Percentiles rank a stretch among this genome's conserved stretches.
Evolutionary conservation across 2,329 filamentous ascomycete species (phyloP).

Genomic region (Cladophialophora yegresii): DNA sequence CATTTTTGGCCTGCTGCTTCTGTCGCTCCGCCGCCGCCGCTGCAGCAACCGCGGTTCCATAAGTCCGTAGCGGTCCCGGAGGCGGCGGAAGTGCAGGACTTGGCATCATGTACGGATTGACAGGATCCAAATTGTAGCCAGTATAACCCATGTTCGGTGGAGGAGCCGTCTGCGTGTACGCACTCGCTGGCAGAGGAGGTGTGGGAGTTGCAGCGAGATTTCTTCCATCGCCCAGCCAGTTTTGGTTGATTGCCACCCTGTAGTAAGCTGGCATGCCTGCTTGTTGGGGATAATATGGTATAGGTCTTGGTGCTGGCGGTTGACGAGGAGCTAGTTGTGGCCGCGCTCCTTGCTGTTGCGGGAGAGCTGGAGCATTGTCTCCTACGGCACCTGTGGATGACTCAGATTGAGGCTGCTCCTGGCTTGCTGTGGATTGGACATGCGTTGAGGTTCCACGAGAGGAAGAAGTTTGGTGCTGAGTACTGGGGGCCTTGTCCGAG

Average conservation of each 20-base stretch:
- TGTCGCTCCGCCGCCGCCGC: neutral
- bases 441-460: neutral
- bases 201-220: conserved; percentile 1
- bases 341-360: conserved; percentile 2
- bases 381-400: neutral
- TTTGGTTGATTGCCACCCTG: conserved; percentile 13
- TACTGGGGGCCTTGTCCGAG: conserved; percentile 17
- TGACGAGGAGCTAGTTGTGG: conserved; percentile 5
- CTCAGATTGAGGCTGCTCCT: conserved; percentile 8
- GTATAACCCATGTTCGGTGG: conserved; percentile 9
- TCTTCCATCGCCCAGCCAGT: neutral
- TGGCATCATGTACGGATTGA: conserved; percentile 8
- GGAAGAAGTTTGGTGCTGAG: conserved; percentile 10
- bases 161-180: neutral
- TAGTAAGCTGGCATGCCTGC: conserved; percentile 17
- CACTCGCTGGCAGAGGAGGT: neutral
- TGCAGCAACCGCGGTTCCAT: conserved; percentile 3
- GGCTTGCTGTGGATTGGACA: neutral
- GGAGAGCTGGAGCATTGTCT: neutral
- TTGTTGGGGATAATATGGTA: conserved; percentile 15
- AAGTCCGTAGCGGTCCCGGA: conserved; percentile 6
- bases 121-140: neutral
- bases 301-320: neutral
- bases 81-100: conserved; percentile 2
- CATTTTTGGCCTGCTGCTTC: neutral